Percentiles rank a stretch among this genome's conserved stretches.
These are phyloP conservation scores for Chamaecyparis obtusa DNA, from an alignment of 75 land plant genomes.

Conservation along the genomic window DNA sequence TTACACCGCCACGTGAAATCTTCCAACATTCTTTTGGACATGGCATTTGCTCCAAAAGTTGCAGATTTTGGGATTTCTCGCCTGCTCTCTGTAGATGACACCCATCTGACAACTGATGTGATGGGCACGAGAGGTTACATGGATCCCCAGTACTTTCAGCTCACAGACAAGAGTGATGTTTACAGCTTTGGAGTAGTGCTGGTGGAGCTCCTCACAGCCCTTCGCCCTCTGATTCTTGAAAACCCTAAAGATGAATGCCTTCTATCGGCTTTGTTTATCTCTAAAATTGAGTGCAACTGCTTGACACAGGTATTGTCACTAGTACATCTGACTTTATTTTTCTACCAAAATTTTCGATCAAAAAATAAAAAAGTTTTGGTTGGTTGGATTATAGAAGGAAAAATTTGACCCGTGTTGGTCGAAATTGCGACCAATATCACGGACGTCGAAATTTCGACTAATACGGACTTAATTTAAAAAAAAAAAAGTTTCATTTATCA, in stretches of 20 bases:
- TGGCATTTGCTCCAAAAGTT: constrained; percentile 17
- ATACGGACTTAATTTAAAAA: too few species aligned
- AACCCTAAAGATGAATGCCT: too few species aligned
- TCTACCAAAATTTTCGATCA: too few species aligned
- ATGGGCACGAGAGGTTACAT: constrained; percentile 22
- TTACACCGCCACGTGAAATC: constrained; percentile 27
- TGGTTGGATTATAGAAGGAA: too few species aligned
- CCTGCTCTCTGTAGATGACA: constrained; percentile 11
- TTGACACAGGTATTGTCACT: background rate
- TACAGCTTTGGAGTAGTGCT: constrained; percentile 31
- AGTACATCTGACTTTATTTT: too few species aligned
- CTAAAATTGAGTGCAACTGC: background rate
- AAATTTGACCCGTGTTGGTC: too few species aligned
- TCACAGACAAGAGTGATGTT: constrained; percentile 27
- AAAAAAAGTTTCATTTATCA: too few species aligned
- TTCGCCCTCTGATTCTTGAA: background rate
- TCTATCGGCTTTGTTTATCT: background rate
- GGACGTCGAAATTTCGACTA: too few species aligned
- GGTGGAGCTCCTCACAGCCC: constrained; percentile 16
- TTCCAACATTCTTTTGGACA: constrained; percentile 27
- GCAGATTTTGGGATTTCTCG: constrained; percentile 24
- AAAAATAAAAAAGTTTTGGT: too few species aligned
- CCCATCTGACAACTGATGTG: constrained; percentile 22
- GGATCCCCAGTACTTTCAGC: constrained; percentile 22
- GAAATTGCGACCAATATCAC: too few species aligned